Evolutionary conservation across 2,329 filamentous ascomycete species (phyloP).

Genomic region (Cadophora malorum): DNA sequence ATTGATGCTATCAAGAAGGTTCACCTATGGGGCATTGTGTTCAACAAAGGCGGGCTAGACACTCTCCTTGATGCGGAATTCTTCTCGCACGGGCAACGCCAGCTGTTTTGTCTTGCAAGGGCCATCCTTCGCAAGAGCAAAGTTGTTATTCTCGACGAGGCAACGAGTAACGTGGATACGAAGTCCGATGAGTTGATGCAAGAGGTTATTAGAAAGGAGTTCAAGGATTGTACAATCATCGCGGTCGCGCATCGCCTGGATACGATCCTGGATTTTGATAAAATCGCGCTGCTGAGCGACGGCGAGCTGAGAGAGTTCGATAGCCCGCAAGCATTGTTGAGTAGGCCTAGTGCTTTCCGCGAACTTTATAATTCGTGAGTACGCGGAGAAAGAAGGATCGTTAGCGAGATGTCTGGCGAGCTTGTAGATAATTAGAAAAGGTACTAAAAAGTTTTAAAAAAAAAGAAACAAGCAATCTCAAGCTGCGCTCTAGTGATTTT

Average conservation of each 20-base stretch:
- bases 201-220: slow-evolving; percentile 55
- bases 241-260: slow-evolving; percentile 40
- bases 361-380: background rate
- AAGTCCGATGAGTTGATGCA: slow-evolving; percentile 63
- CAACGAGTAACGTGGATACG: slow-evolving; percentile 49
- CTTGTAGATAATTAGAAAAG: no score
- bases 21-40: slow-evolving; percentile 40
- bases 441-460: background rate
- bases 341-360: background rate
- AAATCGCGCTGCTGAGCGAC: slow-evolving; percentile 47
- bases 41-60: slow-evolving; percentile 36
- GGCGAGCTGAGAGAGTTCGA: slow-evolving; percentile 73
- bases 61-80: slow-evolving; percentile 58
- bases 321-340: background rate
- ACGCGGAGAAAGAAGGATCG: background rate
- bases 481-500: background rate
- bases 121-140: slow-evolving; percentile 48
- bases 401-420: no score
- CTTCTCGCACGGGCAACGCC: slow-evolving; percentile 61
- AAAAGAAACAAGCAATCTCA: slow-evolving; percentile 3
- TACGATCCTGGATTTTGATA: slow-evolving; percentile 53
- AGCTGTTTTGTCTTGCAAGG: slow-evolving; percentile 55
- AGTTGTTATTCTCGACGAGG: slow-evolving; percentile 47
- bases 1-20: slow-evolving; percentile 53
- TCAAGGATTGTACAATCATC: slow-evolving; percentile 57